These are phyloP conservation scores for Epichloe gansuensis DNA, from an alignment of 2,329 filamentous ascomycete species.

Conservation along the genomic window DNA sequence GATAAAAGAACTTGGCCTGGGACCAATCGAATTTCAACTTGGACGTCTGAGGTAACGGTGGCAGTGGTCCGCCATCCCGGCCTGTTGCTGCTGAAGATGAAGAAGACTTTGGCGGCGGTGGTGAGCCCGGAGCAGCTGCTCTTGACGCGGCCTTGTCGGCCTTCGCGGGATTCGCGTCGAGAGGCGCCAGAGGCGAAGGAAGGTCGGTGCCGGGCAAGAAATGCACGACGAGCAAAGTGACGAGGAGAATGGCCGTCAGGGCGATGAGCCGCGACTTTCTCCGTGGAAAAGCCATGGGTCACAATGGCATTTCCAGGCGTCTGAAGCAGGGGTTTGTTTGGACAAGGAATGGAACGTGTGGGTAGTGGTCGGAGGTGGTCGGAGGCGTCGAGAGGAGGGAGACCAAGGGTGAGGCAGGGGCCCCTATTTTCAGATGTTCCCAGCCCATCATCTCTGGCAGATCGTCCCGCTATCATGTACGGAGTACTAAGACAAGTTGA, in stretches of 20 bases:
- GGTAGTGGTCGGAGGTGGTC: not conserved
- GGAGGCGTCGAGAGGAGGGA: not conserved
- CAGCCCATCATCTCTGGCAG: too few species aligned
- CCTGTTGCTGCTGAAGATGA: too few species aligned
- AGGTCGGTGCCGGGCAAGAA: conserved; percentile 9
- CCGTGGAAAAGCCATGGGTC: conserved; percentile 14
- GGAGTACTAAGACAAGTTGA: too few species aligned
- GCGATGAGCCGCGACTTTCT: conserved; percentile 13
- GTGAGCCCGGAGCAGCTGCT: not conserved
- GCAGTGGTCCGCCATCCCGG: not conserved
- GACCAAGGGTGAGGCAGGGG: not conserved
- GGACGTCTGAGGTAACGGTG: conserved; percentile 6
- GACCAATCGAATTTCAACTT: conserved; percentile 21
- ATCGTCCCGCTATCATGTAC: too few species aligned
- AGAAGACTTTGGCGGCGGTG: not conserved
- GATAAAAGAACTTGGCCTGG: conserved; percentile 14
- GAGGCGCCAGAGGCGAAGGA: conserved; percentile 1
- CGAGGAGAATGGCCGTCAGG: conserved; percentile 10
- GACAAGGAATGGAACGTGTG: not conserved
- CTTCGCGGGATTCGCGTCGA: not conserved
- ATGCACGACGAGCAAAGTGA: conserved; percentile 13
- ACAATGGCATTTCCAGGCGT: conserved; percentile 3
- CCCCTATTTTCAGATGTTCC: too few species aligned
- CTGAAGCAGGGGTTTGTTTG: not conserved
- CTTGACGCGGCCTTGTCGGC: not conserved